Percentiles rank a stretch among this genome's conserved stretches.
Evolutionary conservation across 495 filamentous ascomycete species (phyloP).

Genomic region (Trichoderma asperelloides): DNA sequence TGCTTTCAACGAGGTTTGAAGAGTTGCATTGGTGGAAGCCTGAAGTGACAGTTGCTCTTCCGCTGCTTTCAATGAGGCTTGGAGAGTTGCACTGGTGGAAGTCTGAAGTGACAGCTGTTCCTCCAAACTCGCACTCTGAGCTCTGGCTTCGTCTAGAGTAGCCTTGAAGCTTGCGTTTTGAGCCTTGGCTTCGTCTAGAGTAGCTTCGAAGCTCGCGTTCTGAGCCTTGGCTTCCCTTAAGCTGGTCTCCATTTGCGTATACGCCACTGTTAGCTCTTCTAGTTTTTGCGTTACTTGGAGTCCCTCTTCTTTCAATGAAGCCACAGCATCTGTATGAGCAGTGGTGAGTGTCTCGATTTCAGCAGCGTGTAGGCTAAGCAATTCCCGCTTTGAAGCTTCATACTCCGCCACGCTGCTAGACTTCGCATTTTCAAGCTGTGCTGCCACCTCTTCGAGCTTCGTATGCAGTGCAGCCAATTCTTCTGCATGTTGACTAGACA

Average conservation of each 20-base stretch:
- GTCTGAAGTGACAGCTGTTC: slow-evolving; percentile 16
- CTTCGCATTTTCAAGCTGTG: slow-evolving; percentile 28
- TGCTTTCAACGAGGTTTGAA: too few relatives aligned
- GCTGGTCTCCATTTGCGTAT: slow-evolving; percentile 31
- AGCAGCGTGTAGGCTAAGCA: slow-evolving; percentile 33
- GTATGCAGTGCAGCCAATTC: slow-evolving; percentile 23
- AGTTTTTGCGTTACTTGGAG: slow-evolving; percentile 24
- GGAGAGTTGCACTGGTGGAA: too few relatives aligned
- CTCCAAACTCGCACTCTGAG: neutral
- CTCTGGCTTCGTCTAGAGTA: too few relatives aligned
- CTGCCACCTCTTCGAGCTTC: slow-evolving; percentile 19
- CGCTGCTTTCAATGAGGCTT: too few relatives aligned
- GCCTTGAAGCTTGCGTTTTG: too few relatives aligned
- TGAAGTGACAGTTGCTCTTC: slow-evolving; percentile 17
- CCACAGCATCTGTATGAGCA: slow-evolving; percentile 33
- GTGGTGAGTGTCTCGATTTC: slow-evolving; percentile 42
- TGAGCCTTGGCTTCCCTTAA: slow-evolving; percentile 11
- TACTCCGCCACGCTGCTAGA: slow-evolving; percentile 26
- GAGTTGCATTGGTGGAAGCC: too few relatives aligned
- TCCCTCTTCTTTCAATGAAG: slow-evolving; percentile 28
- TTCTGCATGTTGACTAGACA: slow-evolving; percentile 17
- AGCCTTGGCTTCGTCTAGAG: too few relatives aligned
- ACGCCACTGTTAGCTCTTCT: slow-evolving; percentile 31
- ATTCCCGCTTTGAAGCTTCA: slow-evolving; percentile 32
- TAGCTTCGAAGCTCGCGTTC: slow-evolving; percentile 11